Percentiles rank a stretch among this genome's conserved stretches.
phyloP scores from a whole-genome alignment of 176 grass and related monocot genomes.

The Miscanthus lutarioriparius region DNA sequence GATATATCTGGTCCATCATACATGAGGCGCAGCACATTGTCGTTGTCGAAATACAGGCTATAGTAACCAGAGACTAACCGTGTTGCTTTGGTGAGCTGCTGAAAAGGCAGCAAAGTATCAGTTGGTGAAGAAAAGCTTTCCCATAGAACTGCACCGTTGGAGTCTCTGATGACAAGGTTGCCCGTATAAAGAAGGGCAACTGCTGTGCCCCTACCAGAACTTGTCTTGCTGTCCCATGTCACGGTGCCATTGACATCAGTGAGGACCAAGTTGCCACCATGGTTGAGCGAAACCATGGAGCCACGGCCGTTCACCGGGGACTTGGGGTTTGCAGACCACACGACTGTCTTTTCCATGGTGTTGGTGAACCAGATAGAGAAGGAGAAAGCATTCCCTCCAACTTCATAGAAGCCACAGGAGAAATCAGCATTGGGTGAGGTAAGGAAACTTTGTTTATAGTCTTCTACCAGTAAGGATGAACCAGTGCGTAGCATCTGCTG shows the following conservation, averaged over 20 bases:
- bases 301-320: conserved; percentile 55
- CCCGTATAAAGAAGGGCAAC: conserved; percentile 57
- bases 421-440: conserved; percentile 49
- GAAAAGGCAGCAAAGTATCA: conserved; percentile 58
- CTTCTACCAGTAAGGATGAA: conserved; percentile 40
- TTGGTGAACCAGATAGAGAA: conserved; percentile 74
- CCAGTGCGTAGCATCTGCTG: conserved; percentile 20
- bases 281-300: conserved; percentile 44
- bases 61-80: conserved; percentile 55
- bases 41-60: conserved; percentile 62
- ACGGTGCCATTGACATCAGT: conserved; percentile 59
- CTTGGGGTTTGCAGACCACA: conserved; percentile 76
- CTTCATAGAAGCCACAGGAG: conserved; percentile 60
- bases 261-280: conserved; percentile 51
- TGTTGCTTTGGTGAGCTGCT: conserved; percentile 50
- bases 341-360: conserved; percentile 38
- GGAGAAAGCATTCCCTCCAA: conserved; percentile 58
- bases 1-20: conserved; percentile 58
- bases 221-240: conserved; percentile 54
- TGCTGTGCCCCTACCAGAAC: conserved; percentile 11
- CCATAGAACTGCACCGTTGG: conserved; percentile 34
- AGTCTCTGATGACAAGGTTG: conserved; percentile 65
- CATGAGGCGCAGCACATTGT: conserved; percentile 69
- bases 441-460: conserved; percentile 42
- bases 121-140: conserved; percentile 74